phyloP scores from a whole-genome alignment of 192 early-diverging fungal genomes.

The Rhizophagus sp. region DNA sequence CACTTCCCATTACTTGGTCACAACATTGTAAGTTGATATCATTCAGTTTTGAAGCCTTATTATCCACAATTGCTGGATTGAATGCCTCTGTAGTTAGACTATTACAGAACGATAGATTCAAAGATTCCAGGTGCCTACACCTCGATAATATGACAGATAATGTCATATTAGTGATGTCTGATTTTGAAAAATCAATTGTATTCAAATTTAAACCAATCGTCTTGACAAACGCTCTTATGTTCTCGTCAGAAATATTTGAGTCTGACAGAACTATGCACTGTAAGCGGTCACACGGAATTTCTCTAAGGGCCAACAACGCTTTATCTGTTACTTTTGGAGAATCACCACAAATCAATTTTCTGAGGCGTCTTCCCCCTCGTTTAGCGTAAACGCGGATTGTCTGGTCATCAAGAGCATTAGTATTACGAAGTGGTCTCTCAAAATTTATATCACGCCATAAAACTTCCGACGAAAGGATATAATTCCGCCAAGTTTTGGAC shows the following conservation, averaged over 20 bases:
- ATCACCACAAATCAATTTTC: not conserved
- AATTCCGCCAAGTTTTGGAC: conserved; percentile 8
- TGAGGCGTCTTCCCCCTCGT: not conserved
- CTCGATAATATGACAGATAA: not conserved
- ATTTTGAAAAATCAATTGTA: not conserved
- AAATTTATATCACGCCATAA: conserved; percentile 10
- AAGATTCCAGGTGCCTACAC: not conserved
- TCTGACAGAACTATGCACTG: not conserved
- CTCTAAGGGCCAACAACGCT: not conserved
- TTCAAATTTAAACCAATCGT: not conserved
- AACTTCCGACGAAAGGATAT: not conserved
- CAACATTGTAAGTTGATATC: not conserved
- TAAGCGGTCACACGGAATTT: not conserved
- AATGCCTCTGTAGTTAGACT: not conserved
- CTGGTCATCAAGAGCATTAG: not conserved
- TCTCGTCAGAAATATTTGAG: not conserved
- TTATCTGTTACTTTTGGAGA: not conserved
- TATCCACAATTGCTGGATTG: not conserved
- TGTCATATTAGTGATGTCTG: not conserved
- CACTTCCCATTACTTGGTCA: not conserved
- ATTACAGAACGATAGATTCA: not conserved
- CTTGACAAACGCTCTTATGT: not conserved
- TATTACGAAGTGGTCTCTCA: not conserved
- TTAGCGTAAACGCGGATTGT: not conserved
- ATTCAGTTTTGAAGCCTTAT: not conserved